Evolutionary conservation across 1,284 basidiomycete genomes (phyloP).

Genomic region (Apiotrichum mycotoxinovorans): DNA sequence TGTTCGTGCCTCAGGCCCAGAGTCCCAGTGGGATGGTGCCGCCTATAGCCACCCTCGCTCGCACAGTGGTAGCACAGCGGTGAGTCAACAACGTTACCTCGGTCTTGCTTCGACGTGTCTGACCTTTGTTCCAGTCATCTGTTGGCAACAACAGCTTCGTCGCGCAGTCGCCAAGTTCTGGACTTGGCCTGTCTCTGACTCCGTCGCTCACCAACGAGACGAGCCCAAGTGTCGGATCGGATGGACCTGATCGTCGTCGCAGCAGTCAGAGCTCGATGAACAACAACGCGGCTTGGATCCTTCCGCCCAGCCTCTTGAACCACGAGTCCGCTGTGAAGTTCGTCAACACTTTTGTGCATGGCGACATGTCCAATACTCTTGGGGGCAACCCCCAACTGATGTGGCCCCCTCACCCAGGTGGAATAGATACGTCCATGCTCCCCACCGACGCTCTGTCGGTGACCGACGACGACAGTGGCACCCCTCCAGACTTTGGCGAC

Average conservation of each 20-base stretch:
- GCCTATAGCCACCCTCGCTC: neutral
- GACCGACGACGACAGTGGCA: constrained; percentile 4
- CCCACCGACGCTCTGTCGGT: neutral
- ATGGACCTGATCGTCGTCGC: constrained; percentile 7
- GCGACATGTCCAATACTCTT: neutral
- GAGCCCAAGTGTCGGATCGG: constrained; percentile 28
- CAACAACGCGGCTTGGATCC: constrained; percentile 7
- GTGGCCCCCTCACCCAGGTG: neutral
- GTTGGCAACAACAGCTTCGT: neutral
- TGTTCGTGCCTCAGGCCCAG: constrained; percentile 6
- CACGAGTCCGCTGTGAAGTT: neutral
- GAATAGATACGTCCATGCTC: neutral
- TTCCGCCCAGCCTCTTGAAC: constrained; percentile 4
- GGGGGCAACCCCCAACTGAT: neutral
- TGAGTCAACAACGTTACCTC: neutral
- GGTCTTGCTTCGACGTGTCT: neutral
- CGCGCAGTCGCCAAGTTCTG: constrained; percentile 9
- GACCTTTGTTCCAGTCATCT: neutral
- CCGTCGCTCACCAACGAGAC: constrained; percentile 37
- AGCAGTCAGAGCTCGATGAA: neutral
- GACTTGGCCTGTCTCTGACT: constrained; percentile 23
- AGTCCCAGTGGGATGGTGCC: constrained; percentile 4
- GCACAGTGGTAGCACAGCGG: neutral
- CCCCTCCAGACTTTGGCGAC: constrained; percentile 6
- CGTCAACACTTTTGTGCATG: neutral